Percentiles rank a stretch among this genome's conserved stretches.
These are phyloP conservation scores for Colletotrichum gloeosporioides DNA, from an alignment of 2,329 filamentous ascomycete genomes.

Conservation along the genomic window DNA sequence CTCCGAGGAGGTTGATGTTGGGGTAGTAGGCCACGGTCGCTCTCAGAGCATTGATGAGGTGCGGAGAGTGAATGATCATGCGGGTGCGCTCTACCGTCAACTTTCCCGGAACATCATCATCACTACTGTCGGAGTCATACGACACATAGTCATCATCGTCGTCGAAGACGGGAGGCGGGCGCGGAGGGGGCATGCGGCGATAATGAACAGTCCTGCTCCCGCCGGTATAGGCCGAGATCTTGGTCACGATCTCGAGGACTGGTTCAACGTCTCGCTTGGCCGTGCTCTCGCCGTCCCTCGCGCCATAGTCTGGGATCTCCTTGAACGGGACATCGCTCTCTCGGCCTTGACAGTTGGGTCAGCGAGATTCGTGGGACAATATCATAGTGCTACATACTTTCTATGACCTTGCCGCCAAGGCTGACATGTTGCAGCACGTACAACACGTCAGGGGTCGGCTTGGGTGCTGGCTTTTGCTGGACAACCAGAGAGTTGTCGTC, in stretches of 20 bases:
- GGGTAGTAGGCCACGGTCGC: constrained; percentile 56
- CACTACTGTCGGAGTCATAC: constrained; percentile 25
- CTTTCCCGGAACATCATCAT: constrained; percentile 29
- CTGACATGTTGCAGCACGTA: constrained; percentile 47
- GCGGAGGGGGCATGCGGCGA: constrained; percentile 8
- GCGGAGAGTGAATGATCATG: constrained; percentile 49
- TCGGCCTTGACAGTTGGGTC: constrained; percentile 31
- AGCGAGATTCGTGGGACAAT: neutral
- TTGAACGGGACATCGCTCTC: constrained; percentile 44
- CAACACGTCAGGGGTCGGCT: constrained; percentile 39
- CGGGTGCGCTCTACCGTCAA: constrained; percentile 34
- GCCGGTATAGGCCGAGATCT: constrained; percentile 31
- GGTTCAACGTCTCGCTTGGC: constrained; percentile 31
- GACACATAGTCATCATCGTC: constrained; percentile 26
- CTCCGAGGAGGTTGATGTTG: constrained; percentile 39
- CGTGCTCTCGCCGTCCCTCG: constrained; percentile 25
- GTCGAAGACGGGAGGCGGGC: neutral
- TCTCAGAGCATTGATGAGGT: constrained; percentile 52
- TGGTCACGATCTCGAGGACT: constrained; percentile 49
- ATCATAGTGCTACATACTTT: constrained; percentile 34
- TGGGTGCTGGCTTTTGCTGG: constrained; percentile 27
- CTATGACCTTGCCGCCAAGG: constrained; percentile 35
- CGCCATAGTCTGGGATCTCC: constrained; percentile 31
- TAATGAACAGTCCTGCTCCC: neutral
- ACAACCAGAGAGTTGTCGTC: constrained; percentile 19